Evolutionary conservation across 2,329 filamentous ascomycete species (phyloP), one percentile per base, ranked within the genome.

Genomic region (Pochonia chlamydosporia): DNA sequence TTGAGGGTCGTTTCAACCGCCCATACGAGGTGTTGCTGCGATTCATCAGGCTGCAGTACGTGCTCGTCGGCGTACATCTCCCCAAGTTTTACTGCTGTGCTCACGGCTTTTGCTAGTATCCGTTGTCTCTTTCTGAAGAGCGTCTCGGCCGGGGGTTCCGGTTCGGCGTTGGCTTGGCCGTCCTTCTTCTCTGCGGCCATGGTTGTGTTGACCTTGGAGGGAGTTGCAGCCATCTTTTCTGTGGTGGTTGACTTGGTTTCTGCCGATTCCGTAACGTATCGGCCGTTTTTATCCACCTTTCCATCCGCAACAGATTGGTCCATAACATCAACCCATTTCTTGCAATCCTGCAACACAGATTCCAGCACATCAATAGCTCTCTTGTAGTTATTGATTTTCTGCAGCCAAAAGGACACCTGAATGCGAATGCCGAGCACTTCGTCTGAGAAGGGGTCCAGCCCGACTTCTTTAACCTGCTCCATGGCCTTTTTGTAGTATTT

Each of bases 351-450:
- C 52, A 85, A 76, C 36, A 95, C 75, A n/a, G 82, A 78, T 64
- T 95, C 88, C 26, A 96, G 69, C 4, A 96, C 82, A 43, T 88
- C 79, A 48, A 88, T 83, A 0, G 90, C 82, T 48, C 83, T 79
- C 20, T 79, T 74, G 59, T 83, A 83, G 57, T 85, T 80, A 26
- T 83, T 76, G 14, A 88, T 79, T 59, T 85, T 84, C 66, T 96
- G 89, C 52, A 96, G 75, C 75, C 95, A 82, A 9, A 78, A 76
- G 1, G 89, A 83, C 8, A 95, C 75, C 62, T 91, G 83, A 43
- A 97, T 84, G 60, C 90, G 89, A 44, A 97, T 83, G 8, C 93
- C 93, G 56, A 96, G 76, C 28, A 96, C 84, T 63, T 96, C 91
- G 57, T 96, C 87, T 4, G 87, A 91, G 63, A 91, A 95, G 0